phyloP scores from a whole-genome alignment of 768 basidiomycete species.

The Termitomyces heimii region DNA sequence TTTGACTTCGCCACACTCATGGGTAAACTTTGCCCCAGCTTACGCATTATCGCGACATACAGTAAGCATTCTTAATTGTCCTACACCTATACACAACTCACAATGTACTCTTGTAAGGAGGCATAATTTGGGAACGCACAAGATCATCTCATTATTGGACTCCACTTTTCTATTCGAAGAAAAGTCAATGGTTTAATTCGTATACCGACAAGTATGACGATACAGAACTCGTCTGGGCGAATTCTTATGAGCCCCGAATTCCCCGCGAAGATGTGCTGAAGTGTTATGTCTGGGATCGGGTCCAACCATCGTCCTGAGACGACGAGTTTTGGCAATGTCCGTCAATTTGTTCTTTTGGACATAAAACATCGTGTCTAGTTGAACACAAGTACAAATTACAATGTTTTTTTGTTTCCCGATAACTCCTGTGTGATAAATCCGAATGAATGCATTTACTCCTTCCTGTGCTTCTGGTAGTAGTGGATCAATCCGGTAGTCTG shows the following conservation, averaged over 20 bases:
- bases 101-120: not conserved
- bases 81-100: not conserved
- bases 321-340: not conserved
- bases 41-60: not conserved
- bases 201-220: not conserved
- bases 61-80: not conserved
- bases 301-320: not conserved
- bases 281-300: not conserved
- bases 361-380: not conserved
- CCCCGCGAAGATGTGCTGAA: not conserved
- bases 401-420: not conserved
- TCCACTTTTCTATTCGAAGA: not conserved
- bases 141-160: not conserved
- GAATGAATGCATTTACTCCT: constrained; percentile 38
- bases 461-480: constrained; percentile 89
- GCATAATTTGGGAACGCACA: not conserved
- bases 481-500: constrained; percentile 96
- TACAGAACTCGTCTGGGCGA: no score
- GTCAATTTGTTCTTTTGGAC: not conserved
- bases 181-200: not conserved
- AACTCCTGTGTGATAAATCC: not conserved
- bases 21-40: not conserved
- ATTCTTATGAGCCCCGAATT: not conserved
- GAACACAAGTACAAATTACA: not conserved
- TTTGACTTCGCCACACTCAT: not conserved